phyloP scores from a whole-genome alignment of 73 alveolate species.

The Breviolum minutum region DNA sequence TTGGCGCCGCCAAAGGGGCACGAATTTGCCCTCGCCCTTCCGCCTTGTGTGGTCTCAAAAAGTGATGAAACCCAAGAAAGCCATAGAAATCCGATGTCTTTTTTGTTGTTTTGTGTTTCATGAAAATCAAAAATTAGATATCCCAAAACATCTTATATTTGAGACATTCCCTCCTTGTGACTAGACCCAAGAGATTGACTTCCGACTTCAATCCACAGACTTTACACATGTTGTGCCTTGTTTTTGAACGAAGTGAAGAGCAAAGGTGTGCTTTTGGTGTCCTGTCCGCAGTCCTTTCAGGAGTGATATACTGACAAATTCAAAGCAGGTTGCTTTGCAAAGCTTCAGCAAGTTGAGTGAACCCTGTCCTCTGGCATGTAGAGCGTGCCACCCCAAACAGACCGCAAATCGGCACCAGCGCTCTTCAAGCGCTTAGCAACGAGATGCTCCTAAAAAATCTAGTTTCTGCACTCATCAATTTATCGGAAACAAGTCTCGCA shows the following conservation, averaged over 20 bases:
- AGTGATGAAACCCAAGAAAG: neutral
- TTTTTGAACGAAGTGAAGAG: constrained; percentile 80
- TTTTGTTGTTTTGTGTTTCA: neutral
- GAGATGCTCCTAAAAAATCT: constrained; percentile 15
- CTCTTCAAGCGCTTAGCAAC: constrained; percentile 67
- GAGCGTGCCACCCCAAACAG: constrained; percentile 87
- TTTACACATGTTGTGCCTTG: constrained; percentile 6
- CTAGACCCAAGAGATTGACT: neutral
- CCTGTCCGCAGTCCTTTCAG: constrained; percentile 58
- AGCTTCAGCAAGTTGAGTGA: neutral
- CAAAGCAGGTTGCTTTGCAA: neutral
- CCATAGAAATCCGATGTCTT: neutral
- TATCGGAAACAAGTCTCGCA: neutral
- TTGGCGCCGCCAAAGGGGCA: constrained; percentile 48
- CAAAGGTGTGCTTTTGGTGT: constrained; percentile 53
- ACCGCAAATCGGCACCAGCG: constrained; percentile 25
- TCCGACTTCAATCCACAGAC: too few relatives aligned
- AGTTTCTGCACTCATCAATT: neutral
- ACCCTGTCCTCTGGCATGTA: constrained; percentile 87
- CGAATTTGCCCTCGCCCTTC: constrained; percentile 92
- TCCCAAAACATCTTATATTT: too few relatives aligned
- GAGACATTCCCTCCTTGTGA: too few relatives aligned
- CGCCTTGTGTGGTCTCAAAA: neutral
- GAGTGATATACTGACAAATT: neutral
- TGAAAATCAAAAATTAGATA: too few relatives aligned